phyloP scores from a whole-genome alignment of 176 grass and related monocot genomes.

The Cenchrus fungigraminus region DNA sequence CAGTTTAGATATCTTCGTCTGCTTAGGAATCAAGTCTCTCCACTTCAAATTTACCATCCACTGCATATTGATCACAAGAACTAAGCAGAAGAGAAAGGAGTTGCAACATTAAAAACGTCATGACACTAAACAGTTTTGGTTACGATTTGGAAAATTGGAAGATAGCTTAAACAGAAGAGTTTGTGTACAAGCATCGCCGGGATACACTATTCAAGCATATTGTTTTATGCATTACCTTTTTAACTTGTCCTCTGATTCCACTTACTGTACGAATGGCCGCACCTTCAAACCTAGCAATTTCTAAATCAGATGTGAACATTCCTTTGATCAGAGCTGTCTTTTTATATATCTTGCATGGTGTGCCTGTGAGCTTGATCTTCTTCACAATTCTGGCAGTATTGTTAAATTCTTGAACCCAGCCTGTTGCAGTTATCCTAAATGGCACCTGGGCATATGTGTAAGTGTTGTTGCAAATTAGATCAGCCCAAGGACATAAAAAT shows the following conservation, averaged over 20 bases:
- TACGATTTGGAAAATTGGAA: background rate
- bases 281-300: conserved; percentile 99
- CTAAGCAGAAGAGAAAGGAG: conserved; percentile 4
- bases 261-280: conserved; percentile 85
- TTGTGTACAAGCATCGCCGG: background rate
- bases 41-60: background rate
- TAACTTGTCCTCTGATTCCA: conserved; percentile 92
- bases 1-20: background rate
- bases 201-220: conserved; percentile 29
- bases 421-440: conserved; percentile 82
- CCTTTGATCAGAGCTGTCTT: conserved; percentile 94
- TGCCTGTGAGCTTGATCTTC: conserved; percentile 88
- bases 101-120: background rate
- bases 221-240: conserved; percentile 71
- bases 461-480: conserved; percentile 41
- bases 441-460: conserved; percentile 58
- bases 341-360: conserved; percentile 95
- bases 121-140: conserved; percentile 6
- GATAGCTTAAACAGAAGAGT: conserved; percentile 1
- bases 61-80: background rate
- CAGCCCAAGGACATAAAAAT: conserved; percentile 27
- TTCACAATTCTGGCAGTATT: conserved; percentile 90
- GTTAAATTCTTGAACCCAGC: conserved; percentile 95
- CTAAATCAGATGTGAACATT: conserved; percentile 97
- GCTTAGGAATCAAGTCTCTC: background rate